Evolutionary conservation across 2,329 filamentous ascomycete species (phyloP), one percentile per base, ranked within the genome.

Genomic region (Nigrograna mackinnonii): DNA sequence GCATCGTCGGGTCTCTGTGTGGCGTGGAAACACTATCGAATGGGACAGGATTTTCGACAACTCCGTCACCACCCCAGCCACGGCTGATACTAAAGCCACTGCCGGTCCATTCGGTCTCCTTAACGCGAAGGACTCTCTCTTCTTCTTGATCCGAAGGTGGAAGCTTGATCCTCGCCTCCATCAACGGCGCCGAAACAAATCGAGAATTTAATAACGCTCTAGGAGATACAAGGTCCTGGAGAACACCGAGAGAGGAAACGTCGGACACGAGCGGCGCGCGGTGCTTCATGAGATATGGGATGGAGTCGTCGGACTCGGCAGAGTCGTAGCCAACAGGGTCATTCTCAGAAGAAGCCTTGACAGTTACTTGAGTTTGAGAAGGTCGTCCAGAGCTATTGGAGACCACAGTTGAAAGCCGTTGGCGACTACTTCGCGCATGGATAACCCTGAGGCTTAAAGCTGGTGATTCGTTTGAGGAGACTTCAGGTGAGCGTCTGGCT

Each of bases 221-320:
- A 0, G 65, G 59, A 6, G 64, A 66, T 5, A 70, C 68, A 4
- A 69, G 60, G 22, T 70, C 63, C 51, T 72, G 64, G 4, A 72
- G 58, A 4, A 62, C 51, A 37, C 64, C 68, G 12, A 72, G 60
- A 2, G 68, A 68, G n/a, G 60, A 60, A 4, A 59, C 44, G 49
- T 73, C 70, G 6, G 65, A 55, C 28, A 53, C 44, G n/a, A 70
- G 52, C 2, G 63, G 62, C 0, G 45, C 21, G 35, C 60, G 61
- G 17, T 47, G 57, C 26, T 52, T 52, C 37, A 48, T 46, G 19
- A 49, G 32, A 31, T 54, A 59, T 2, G 56, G 57, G 9, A 46
- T 46, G 4, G 57, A 60, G 26, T 63, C 55, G 20, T 60, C 55
- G 12, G 55, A 58, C 16, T 50, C 47, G 4, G 52, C 49, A 1